Conservation (phyloP, 202 grass and related monocot species). For the Carex arenaria region DNA sequence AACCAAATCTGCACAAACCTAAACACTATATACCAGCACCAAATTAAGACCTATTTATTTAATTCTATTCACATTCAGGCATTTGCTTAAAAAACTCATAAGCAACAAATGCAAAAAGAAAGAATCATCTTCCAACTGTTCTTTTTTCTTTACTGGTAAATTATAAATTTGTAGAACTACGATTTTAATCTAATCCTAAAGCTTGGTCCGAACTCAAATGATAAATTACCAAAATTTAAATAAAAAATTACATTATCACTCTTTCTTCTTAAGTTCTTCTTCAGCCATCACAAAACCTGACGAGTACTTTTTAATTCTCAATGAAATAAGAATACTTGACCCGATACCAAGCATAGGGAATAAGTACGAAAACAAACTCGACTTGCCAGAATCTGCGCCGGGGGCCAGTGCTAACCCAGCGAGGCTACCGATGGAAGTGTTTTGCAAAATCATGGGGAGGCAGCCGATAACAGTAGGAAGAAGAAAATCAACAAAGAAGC, state of each 20-base stretch:
- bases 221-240: slow-evolving; percentile 4
- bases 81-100: not conserved
- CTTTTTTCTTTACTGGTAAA: not conserved
- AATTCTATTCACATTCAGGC: not conserved
- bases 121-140: slow-evolving; percentile 1
- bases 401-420: slow-evolving; percentile 78
- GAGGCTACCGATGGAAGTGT: slow-evolving; percentile 87
- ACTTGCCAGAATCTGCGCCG: slow-evolving; percentile 61
- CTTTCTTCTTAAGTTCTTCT: slow-evolving; percentile 30
- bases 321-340: slow-evolving; percentile 82
- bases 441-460: slow-evolving; percentile 97
- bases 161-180: not conserved
- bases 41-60: not conserved
- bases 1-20: not conserved
- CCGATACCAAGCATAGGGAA: slow-evolving; percentile 79
- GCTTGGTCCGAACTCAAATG: not conserved
- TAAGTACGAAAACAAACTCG: slow-evolving; percentile 60
- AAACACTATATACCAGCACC: not conserved
- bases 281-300: slow-evolving; percentile 52
- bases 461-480: slow-evolving; percentile 81
- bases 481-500: slow-evolving; percentile 87
- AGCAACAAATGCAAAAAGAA: not conserved
- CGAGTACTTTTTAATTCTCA: slow-evolving; percentile 90
- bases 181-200: not conserved
- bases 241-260: not conserved